Percentiles rank a stretch among this genome's conserved stretches.
phyloP scores from a whole-genome alignment of 2,329 filamentous ascomycete genomes.

The Aspergillus sp. region DNA sequence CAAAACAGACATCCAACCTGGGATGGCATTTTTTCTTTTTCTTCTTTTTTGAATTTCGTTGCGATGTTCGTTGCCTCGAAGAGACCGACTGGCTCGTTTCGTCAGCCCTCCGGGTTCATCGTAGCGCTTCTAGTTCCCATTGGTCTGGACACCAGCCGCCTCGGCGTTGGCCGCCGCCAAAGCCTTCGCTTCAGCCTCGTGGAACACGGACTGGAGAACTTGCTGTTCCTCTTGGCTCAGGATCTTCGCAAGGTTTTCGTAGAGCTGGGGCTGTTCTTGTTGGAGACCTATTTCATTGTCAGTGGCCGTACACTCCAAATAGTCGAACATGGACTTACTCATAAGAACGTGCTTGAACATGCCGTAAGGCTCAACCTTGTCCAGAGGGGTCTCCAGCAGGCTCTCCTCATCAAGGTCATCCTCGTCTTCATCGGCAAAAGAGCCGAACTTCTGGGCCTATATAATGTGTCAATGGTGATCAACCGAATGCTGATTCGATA shows the following conservation, averaged over 20 bases:
- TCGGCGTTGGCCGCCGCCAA: constrained; percentile 43
- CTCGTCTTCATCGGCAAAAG: constrained; percentile 73
- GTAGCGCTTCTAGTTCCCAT: constrained; percentile 34
- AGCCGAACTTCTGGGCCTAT: constrained; percentile 80
- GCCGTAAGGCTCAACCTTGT: constrained; percentile 92
- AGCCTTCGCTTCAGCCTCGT: constrained; percentile 64
- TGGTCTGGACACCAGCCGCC: constrained; percentile 37
- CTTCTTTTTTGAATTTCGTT: constrained; percentile 7
- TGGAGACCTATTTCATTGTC: constrained; percentile 67
- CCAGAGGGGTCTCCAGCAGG: constrained; percentile 87
- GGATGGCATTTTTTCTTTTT: constrained; percentile 19
- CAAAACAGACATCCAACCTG: constrained; percentile 19
- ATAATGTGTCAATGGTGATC: constrained; percentile 14
- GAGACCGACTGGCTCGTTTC: constrained; percentile 22
- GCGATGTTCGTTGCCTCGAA: constrained; percentile 17
- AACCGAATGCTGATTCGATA: not conserved
- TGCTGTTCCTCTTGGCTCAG: constrained; percentile 78
- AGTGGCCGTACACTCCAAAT: constrained; percentile 27
- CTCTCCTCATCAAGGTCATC: constrained; percentile 92
- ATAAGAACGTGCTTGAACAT: constrained; percentile 81
- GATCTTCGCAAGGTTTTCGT: constrained; percentile 75
- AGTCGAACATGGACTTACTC: constrained; percentile 60
- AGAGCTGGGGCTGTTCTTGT: constrained; percentile 87
- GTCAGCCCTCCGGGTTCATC: constrained; percentile 21
- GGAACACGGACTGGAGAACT: constrained; percentile 75